A percentile compares a stretch with the other conserved stretches of the same genome.
phyloP scores from a whole-genome alignment of 2,329 filamentous ascomycete genomes.

The Elsinoe batatas region DNA sequence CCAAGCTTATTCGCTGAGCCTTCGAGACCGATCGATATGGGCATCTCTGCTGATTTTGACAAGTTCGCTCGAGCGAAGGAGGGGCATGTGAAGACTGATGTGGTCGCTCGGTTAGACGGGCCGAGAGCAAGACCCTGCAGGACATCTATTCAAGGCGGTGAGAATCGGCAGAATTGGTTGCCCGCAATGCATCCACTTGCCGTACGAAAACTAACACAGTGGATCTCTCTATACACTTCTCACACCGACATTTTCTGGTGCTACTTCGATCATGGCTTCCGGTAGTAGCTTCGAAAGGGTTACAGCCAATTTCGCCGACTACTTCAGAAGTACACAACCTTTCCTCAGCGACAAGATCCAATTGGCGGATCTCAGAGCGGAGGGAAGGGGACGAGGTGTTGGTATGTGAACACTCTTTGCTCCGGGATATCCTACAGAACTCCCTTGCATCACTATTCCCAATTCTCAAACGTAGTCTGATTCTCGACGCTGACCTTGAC shows the following conservation, averaged over 20 bases:
- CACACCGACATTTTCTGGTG: not conserved
- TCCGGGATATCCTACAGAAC: not conserved
- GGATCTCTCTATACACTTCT: not conserved
- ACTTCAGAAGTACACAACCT: constrained; percentile 46
- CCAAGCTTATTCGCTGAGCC: constrained; percentile 97
- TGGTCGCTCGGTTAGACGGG: not conserved
- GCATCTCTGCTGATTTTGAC: constrained; percentile 21
- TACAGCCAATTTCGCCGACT: constrained; percentile 41
- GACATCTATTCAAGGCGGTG: not conserved
- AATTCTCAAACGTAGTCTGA: constrained; percentile 4
- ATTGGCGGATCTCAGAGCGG: constrained; percentile 47
- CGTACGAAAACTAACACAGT: not conserved
- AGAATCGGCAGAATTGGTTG: constrained; percentile 1
- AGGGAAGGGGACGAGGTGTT: constrained; percentile 51
- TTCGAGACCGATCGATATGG: constrained; percentile 66
- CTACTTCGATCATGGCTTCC: not conserved
- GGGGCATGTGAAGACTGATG: not conserved
- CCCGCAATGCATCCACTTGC: constrained; percentile 7
- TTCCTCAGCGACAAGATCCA: constrained; percentile 48
- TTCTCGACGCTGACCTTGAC: not conserved
- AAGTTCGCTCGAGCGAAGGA: not conserved
- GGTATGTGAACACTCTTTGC: constrained; percentile 37
- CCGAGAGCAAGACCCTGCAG: not conserved
- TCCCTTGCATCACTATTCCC: not conserved
- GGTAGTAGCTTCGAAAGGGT: not conserved